Conservation (phyloP, 169 alveolate species). For the Plasmodium fragile region DNA sequence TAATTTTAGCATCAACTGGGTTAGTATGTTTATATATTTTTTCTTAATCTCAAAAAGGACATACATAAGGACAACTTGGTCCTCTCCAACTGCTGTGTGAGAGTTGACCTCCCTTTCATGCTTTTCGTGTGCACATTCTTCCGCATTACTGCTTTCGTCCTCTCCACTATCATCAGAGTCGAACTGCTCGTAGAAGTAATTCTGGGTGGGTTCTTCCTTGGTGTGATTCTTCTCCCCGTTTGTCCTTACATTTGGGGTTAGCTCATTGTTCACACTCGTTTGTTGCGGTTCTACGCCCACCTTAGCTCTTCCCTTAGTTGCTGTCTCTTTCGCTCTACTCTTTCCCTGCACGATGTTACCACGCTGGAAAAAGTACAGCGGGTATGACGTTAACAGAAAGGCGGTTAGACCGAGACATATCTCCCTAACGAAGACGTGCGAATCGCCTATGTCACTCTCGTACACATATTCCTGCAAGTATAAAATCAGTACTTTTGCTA, state of each 20-base stretch:
- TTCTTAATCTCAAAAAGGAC: slow-evolving; percentile 54
- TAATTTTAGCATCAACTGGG: slow-evolving; percentile 51
- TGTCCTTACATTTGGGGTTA: not conserved
- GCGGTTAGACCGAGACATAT: slow-evolving; percentile 45
- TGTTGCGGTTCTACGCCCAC: not conserved
- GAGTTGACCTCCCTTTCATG: not conserved
- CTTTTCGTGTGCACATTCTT: not conserved
- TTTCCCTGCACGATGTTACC: not conserved
- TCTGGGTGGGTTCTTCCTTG: not conserved
- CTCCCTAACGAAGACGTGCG: slow-evolving; percentile 67
- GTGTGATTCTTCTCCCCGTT: not conserved
- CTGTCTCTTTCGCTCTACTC: not conserved
- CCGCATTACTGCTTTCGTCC: not conserved
- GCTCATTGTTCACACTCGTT: not conserved
- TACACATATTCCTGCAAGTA: slow-evolving; percentile 69
- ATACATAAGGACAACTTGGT: slow-evolving; percentile 5
- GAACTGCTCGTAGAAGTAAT: slow-evolving; percentile 29
- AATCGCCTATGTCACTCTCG: slow-evolving; percentile 70
- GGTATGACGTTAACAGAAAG: slow-evolving; percentile 54
- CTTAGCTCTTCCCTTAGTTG: not conserved
- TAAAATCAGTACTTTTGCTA: slow-evolving; percentile 36
- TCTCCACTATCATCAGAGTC: slow-evolving; percentile 40
- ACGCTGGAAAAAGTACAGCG: slow-evolving; percentile 40
- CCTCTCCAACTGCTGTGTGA: not conserved
- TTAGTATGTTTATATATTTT: slow-evolving; percentile 32